Conservation (phyloP, 768 basidiomycete genomes). For the Rhodocollybia butyracea region DNA sequence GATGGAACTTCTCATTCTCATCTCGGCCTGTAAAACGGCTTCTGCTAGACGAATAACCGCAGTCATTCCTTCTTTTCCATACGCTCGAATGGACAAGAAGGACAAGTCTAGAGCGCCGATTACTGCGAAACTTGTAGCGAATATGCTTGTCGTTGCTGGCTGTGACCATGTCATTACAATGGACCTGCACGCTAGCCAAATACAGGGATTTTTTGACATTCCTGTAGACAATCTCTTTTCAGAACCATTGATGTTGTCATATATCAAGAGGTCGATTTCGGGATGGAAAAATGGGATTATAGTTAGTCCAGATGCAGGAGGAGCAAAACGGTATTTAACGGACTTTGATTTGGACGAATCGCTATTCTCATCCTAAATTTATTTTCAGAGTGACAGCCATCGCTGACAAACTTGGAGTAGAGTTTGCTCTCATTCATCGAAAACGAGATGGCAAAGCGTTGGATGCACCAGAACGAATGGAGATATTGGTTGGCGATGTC, state of each 20-base stretch:
- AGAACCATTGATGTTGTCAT: conserved; percentile 91
- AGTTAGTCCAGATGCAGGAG: conserved; percentile 96
- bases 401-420: conserved; percentile 91
- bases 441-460: conserved; percentile 71
- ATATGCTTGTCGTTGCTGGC: conserved; percentile 95
- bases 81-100: conserved; percentile 97
- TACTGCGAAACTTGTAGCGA: conserved; percentile 96
- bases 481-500: conserved; percentile 93
- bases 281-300: conserved; percentile 86
- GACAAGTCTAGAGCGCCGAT: conserved; percentile 95
- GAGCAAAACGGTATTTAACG: conserved; percentile 83
- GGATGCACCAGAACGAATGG: conserved; percentile 77
- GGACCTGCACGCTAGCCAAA: conserved; percentile 96
- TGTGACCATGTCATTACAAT: conserved; percentile 99
- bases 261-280: conserved; percentile 83
- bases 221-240: conserved; percentile 98
- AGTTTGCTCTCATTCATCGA: conserved; percentile 94
- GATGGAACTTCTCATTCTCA: conserved; percentile 98
- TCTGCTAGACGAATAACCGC: conserved; percentile 95
- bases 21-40: conserved; percentile 96
- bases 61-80: conserved; percentile 97
- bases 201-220: conserved; percentile 98
- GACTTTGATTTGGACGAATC: conserved; percentile 8
- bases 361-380: not conserved
- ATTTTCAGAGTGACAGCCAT: conserved; percentile 81